Conservation (phyloP, 116 monocot species). For the Phalaenopsis hybrid region DNA sequence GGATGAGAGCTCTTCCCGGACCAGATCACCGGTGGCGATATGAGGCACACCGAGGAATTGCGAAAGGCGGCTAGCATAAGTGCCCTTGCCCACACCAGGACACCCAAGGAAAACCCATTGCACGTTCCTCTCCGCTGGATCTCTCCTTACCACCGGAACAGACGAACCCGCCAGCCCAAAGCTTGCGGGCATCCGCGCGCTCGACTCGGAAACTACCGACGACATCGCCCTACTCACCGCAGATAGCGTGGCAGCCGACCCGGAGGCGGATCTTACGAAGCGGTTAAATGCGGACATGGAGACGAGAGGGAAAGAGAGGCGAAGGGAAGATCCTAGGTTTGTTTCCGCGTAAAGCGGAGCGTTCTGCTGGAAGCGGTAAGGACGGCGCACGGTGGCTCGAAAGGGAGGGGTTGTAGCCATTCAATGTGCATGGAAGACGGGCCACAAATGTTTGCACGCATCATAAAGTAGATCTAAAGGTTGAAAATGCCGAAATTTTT, state of each 20-base stretch:
- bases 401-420: too few relatives aligned
- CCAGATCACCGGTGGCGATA: conserved; percentile 59
- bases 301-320: background rate
- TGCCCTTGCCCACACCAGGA: conserved; percentile 58
- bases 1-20: conserved; percentile 53
- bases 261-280: conserved; percentile 20
- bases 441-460: too few relatives aligned
- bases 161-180: background rate
- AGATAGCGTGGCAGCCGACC: background rate
- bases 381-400: background rate
- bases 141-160: background rate
- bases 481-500: too few relatives aligned
- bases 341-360: background rate
- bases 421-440: too few relatives aligned
- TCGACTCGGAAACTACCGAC: background rate
- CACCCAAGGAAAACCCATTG: conserved; percentile 61
- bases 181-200: conserved; percentile 1
- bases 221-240: conserved; percentile 14
- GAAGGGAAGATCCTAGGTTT: background rate
- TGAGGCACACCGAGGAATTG: conserved; percentile 44
- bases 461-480: too few relatives aligned
- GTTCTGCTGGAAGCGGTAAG: background rate
- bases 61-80: conserved; percentile 49
- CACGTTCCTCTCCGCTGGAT: conserved; percentile 22
- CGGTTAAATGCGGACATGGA: conserved; percentile 28